These are phyloP conservation scores for Cryphonectria japonica DNA, from an alignment of 2,329 filamentous ascomycete genomes.

Conservation along the genomic window DNA sequence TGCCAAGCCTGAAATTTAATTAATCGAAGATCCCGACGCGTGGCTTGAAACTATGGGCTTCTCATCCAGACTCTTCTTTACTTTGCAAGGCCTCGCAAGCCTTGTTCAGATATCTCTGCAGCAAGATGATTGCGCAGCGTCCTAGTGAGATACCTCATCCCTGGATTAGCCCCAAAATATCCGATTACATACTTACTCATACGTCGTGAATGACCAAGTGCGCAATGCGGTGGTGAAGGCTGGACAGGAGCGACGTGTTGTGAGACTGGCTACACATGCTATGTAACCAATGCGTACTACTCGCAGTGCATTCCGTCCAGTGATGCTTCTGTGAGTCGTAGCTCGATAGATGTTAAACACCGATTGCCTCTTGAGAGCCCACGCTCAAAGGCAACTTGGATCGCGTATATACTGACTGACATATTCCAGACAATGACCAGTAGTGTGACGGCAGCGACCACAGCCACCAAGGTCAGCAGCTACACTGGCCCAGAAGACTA, in stretches of 20 bases:
- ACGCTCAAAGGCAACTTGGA: not conserved
- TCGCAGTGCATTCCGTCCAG: conserved; percentile 14
- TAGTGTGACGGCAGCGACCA: not conserved
- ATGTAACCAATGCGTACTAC: conserved; percentile 5
- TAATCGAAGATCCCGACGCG: not conserved
- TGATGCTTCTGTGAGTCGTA: not conserved
- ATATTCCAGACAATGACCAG: conserved; percentile 1
- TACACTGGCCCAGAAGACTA: conserved; percentile 7
- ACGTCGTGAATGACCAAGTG: not conserved
- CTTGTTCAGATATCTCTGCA: conserved; percentile 3
- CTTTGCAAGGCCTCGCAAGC: not conserved
- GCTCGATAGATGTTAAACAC: no score
- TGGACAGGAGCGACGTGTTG: conserved; percentile 14
- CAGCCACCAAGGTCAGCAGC: conserved; percentile 8
- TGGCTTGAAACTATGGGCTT: not conserved
- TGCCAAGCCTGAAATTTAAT: not conserved
- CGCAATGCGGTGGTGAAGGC: conserved; percentile 13
- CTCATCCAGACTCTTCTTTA: not conserved
- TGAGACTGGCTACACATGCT: conserved; percentile 10
- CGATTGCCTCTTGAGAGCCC: no score
- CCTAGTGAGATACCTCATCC: not conserved
- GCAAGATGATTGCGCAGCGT: not conserved
- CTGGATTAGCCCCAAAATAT: not conserved
- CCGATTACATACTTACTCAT: no score
- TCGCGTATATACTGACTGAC: not conserved